Conservation (phyloP, 2,329 filamentous ascomycete species). For the Pyrenochaeta sp. region DNA sequence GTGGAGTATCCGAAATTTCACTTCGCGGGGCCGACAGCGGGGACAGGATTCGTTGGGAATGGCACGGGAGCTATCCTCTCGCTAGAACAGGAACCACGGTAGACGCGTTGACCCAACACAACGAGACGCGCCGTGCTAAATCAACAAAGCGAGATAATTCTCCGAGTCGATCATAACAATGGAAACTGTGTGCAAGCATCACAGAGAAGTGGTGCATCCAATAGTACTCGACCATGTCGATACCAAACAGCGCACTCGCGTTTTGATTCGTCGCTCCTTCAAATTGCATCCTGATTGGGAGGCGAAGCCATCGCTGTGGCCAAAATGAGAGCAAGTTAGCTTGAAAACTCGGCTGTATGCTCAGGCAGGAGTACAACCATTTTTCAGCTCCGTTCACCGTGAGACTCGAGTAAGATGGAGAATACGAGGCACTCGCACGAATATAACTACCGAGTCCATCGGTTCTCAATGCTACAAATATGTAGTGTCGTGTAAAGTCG, state of each 20-base stretch:
- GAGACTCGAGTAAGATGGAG: neutral
- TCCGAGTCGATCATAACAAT: slow-evolving; percentile 20
- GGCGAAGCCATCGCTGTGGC: slow-evolving; percentile 7
- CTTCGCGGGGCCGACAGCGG: no score
- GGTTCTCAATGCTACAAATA: neutral
- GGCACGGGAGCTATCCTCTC: no score
- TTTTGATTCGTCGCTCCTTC: slow-evolving; percentile 10
- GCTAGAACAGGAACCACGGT: no score
- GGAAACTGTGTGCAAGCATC: slow-evolving; percentile 1
- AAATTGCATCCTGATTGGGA: slow-evolving; percentile 1
- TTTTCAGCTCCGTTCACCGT: slow-evolving; percentile 1
- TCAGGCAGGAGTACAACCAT: neutral
- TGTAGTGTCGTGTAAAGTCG: neutral
- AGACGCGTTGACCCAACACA: slow-evolving; percentile 7
- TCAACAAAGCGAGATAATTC: slow-evolving; percentile 17
- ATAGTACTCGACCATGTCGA: no score
- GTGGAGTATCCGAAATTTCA: no score
- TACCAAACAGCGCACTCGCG: slow-evolving; percentile 6
- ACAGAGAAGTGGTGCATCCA: neutral
- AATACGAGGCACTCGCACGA: neutral
- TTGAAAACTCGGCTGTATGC: neutral
- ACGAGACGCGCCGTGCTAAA: slow-evolving; percentile 2
- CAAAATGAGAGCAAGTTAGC: slow-evolving; percentile 8
- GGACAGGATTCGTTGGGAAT: no score
- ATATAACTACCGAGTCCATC: slow-evolving; percentile 1